Base-by-base conservation (phyloP, 2,329 filamentous ascomycete species). In the Nannizzia gypsea region DNA sequence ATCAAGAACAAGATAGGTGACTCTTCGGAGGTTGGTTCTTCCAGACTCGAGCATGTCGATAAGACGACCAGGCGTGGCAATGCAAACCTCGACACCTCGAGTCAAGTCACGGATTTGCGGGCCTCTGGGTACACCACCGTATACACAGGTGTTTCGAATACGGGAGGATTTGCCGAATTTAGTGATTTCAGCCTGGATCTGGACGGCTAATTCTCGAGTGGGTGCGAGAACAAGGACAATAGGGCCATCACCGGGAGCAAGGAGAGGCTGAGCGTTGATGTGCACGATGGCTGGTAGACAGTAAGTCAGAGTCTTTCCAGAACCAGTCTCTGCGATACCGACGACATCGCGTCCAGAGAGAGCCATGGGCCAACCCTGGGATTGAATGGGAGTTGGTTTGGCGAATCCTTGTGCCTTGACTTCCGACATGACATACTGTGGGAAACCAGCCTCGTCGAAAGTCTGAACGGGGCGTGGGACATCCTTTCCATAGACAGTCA, bases 331-430 rank as follows among this genome's bases (percentile, higher is more conserved):
- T 69, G 93, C 93, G 78, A 99, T 96, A 85, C 93, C 93, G 70
- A 97, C 92, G 63, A 97, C 92, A 74, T 99, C 93, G 68, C 93
- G 92, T 78, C 93, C 93, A 67, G 92, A 95, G 57, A 99, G 85
- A 71, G 93, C 91, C 93, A 97, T 97, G 64, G 93, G 93, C 93
- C 93, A 97, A 64, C 93, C 93, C 75, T 97, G 93, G 17, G 92
- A 95, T 77, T 99, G 93, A 74, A 99, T 97, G 64, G 93, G 87
- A 46, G 93, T 99, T 42, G 93, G 93, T 59, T 86, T 87, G 64
- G 88, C 84, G 77, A 99, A 99, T 50, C 93, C 93, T 77, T 97
- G 92, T 24, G 90, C 89, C 84, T 99, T 99, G 72, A 99, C 93
- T 75, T 99, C 93, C 70, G 89, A 91, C 83, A 99, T 93, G 64